Evolutionary conservation across 2,329 filamentous ascomycete species (phyloP).

Genomic region (Cordyceps cateniannulata): DNA sequence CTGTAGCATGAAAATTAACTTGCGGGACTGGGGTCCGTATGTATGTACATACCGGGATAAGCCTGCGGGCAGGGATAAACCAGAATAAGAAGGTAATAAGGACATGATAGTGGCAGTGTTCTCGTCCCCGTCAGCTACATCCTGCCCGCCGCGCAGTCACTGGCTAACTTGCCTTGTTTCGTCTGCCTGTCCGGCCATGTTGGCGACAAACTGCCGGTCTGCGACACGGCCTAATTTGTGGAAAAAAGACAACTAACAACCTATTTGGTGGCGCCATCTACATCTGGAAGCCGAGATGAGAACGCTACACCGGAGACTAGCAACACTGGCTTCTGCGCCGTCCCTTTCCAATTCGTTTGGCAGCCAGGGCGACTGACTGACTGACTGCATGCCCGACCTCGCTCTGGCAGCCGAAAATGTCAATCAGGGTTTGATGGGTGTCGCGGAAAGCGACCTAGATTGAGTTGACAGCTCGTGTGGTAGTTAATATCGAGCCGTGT

Average conservation of each 20-base stretch:
- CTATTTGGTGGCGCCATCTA: neutral
- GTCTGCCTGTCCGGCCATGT: neutral
- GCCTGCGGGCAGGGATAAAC: neutral
- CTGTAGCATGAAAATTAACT: neutral
- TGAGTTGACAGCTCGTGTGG: slow-evolving; percentile 11
- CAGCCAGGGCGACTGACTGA: too few relatives aligned
- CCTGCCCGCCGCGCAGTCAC: neutral
- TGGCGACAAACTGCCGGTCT: neutral
- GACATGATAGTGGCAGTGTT: neutral
- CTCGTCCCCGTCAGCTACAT: too few relatives aligned
- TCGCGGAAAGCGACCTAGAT: slow-evolving; percentile 1
- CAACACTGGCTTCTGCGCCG: neutral
- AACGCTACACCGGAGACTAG: neutral
- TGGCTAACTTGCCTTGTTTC: neutral
- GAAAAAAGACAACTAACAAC: neutral
- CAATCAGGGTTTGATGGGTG: neutral
- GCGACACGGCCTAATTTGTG: neutral
- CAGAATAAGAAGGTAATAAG: neutral
- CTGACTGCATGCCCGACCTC: neutral
- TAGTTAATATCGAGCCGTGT: slow-evolving; percentile 7
- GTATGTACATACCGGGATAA: neutral
- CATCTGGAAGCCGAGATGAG: neutral
- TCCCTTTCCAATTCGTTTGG: too few relatives aligned
- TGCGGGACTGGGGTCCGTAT: neutral
- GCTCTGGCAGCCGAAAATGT: neutral